Evolutionary conservation across 2,329 filamentous ascomycete genomes (phyloP), one percentile per base, ranked within the genome.

Genomic region (Ascochyta lentis): DNA sequence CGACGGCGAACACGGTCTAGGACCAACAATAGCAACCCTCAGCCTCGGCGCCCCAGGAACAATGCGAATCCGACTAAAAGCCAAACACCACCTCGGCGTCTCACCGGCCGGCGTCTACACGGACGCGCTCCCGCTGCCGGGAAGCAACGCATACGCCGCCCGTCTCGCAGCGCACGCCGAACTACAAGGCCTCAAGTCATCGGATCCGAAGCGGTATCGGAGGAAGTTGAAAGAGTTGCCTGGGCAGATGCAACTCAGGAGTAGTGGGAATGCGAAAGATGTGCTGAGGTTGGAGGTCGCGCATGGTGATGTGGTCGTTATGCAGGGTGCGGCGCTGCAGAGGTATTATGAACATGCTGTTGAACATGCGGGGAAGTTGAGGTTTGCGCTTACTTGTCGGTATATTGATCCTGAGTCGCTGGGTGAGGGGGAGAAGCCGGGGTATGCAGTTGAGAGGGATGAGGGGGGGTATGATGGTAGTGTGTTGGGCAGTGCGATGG

Each of bases 231-330:
- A 71, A 42, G 49, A 73, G 39, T 46, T 80, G 0, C 72, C 76
- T 0, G 69, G 67, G n/a, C 69, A 79, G n/a, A 58, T 81, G 1
- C 65, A 64, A 0, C 52, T 79, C 2, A 69, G 64, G 42, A 57
- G 65, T 8, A 71, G 68, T 15, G 65, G 69, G 2, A 65, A 71
- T 31, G 62, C 65, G 27, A 74, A 56, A n/a, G 70, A 72, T 3
- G 70, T 72, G 59, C 72, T 85, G 13, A 76, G 71, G 1, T 68
- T 86, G 65, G 73, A 76, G 1, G 73, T 90, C 3, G 77, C 80
- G 7, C 87, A 90, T 66, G 87, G 87, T 0, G 87, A 89, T 65
- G 81, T 89, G 10, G 79, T 86, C 2, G 75, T 89, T 16, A 89
- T 89, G 86, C 81, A 86, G 60, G 86, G 86, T 0, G 75, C 74